Percentiles rank a stretch among this genome's conserved stretches.
These are phyloP conservation scores for Rhodosporidiobolus odoratus DNA, from an alignment of 768 basidiomycete species.

Conservation along the genomic window DNA sequence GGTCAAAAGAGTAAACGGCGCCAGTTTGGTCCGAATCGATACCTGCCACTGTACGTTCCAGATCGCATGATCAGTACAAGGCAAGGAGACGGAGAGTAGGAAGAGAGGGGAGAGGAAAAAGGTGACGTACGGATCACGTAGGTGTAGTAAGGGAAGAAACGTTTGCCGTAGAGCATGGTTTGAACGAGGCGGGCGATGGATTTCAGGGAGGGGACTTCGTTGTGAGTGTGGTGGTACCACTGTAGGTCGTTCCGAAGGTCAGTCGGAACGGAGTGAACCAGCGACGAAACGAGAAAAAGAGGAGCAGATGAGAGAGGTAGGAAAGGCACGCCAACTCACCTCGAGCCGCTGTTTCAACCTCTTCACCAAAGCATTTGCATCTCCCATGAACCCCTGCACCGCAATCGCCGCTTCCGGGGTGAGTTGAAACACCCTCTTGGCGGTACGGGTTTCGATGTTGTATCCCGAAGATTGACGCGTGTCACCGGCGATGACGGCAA, in stretches of 20 bases:
- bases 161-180: slow-evolving; percentile 91
- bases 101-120: background rate
- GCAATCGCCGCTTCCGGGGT: slow-evolving; percentile 65
- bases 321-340: slow-evolving; percentile 52
- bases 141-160: slow-evolving; percentile 98
- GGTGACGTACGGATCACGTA: slow-evolving; percentile 57
- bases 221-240: slow-evolving; percentile 98
- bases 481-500: slow-evolving; percentile 91
- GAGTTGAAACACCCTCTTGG: slow-evolving; percentile 90
- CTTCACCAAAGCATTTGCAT: slow-evolving; percentile 97
- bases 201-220: slow-evolving; percentile 93
- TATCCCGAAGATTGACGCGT: slow-evolving; percentile 97
- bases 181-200: slow-evolving; percentile 97
- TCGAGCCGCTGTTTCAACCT: slow-evolving; percentile 90
- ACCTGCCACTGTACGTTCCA: slow-evolving; percentile 36
- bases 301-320: background rate
- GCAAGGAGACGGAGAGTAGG: background rate
- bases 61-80: background rate
- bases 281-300: background rate
- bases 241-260: slow-evolving; percentile 49
- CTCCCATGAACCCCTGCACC: slow-evolving; percentile 94
- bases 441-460: slow-evolving; percentile 94
- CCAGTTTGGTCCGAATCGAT: slow-evolving; percentile 58
- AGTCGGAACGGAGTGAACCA: background rate
- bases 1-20: slow-evolving; percentile 99